These are phyloP conservation scores for Jacaranda mimosifolia DNA, from an alignment of 257 asterid species.

Conservation along the genomic window DNA sequence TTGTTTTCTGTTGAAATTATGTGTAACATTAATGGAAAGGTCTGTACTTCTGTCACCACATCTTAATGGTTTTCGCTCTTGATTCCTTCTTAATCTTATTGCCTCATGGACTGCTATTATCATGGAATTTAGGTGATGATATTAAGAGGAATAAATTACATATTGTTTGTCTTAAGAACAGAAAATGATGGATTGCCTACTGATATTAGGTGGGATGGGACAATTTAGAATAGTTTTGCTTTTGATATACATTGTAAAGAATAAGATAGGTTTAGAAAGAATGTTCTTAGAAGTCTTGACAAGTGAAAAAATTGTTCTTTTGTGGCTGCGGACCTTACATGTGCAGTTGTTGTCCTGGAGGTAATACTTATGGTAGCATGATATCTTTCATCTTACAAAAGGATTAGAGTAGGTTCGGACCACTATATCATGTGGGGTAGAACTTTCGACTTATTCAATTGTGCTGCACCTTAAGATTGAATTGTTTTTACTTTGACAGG, in stretches of 20 bases:
- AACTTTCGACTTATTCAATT: slow-evolving; percentile 27
- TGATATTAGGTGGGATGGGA: not conserved
- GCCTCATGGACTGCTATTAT: not conserved
- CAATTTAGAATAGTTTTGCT: not conserved
- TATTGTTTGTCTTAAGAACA: not conserved
- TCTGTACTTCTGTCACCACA: not conserved
- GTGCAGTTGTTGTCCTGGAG: not conserved
- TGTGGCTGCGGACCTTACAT: slow-evolving; percentile 5
- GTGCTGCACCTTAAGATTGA: slow-evolving; percentile 16
- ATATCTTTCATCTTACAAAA: not conserved
- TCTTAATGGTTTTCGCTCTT: slow-evolving; percentile 6
- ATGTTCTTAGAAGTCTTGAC: not conserved
- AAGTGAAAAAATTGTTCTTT: not conserved
- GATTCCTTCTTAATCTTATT: slow-evolving; percentile 26
- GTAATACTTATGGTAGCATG: not conserved
- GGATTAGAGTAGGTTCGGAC: slow-evolving; percentile 1
- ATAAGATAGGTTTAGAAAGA: not conserved
- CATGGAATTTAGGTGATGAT: slow-evolving; percentile 8
- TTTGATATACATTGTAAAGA: not conserved
- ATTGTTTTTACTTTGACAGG: slow-evolving; percentile 56
- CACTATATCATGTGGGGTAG: not conserved
- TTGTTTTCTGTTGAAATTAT: not conserved
- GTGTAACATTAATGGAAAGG: not conserved
- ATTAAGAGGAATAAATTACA: not conserved
- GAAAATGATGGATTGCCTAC: not conserved